These are phyloP conservation scores for Pisolithus thermaeus DNA, from an alignment of 1,284 basidiomycete species.

Conservation along the genomic window DNA sequence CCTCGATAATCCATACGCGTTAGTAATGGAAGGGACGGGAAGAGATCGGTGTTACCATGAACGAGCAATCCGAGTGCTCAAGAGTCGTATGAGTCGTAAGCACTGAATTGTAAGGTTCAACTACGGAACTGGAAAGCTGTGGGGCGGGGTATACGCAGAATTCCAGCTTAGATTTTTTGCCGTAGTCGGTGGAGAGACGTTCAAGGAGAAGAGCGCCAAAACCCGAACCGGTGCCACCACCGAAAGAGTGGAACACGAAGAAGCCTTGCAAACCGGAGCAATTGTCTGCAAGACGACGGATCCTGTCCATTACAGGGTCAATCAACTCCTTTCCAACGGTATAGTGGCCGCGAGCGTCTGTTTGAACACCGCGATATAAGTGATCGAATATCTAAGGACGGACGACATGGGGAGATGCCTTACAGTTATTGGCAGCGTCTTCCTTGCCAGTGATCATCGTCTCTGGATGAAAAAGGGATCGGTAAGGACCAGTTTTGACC, in stretches of 20 bases:
- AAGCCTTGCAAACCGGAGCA: conserved; percentile 98
- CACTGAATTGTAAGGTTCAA: conserved; percentile 99
- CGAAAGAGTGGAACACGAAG: conserved; percentile 99
- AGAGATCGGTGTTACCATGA: conserved; percentile 63
- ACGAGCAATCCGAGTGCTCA: conserved; percentile 99
- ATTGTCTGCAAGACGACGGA: conserved; percentile 95
- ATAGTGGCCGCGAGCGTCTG: conserved; percentile 97
- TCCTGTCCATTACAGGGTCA: conserved; percentile 90
- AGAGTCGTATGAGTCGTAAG: conserved; percentile 98
- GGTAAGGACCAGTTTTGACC: conserved; percentile 92
- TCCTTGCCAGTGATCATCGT: conserved; percentile 99
- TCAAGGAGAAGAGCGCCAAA: conserved; percentile 97
- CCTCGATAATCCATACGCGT: conserved; percentile 36
- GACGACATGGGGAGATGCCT: conserved; percentile 13
- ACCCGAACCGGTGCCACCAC: conserved; percentile 98
- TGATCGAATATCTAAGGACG: conserved; percentile 2
- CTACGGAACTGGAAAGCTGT: conserved; percentile 91
- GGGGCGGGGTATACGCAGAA: conserved; percentile 98
- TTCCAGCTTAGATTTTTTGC: conserved; percentile 99
- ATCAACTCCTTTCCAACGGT: conserved; percentile 96
- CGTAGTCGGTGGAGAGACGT: conserved; percentile 94
- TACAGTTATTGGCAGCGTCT: conserved; percentile 99
- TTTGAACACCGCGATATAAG: conserved; percentile 9
- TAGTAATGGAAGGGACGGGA: neutral
- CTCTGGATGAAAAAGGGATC: conserved; percentile 97